phyloP scores from a whole-genome alignment of 73 alveolate species.

The Paramecium sonneborni region DNA sequence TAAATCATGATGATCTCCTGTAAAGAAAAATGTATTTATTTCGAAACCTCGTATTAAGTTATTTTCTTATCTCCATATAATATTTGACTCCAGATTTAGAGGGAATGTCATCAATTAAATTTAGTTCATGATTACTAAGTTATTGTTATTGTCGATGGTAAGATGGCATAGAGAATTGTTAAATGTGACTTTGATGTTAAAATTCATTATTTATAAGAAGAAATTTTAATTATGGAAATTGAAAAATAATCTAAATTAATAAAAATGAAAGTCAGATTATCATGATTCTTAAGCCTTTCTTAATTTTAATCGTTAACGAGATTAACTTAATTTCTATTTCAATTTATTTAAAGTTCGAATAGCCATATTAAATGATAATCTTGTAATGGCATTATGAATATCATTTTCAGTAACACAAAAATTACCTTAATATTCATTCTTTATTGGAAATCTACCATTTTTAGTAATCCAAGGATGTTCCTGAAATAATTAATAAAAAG shows the following conservation, averaged over 20 bases:
- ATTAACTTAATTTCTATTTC: not conserved
- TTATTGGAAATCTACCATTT: not conserved
- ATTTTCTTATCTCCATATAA: not conserved
- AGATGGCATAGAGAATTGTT: not conserved
- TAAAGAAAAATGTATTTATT: not conserved
- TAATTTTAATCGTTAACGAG: not conserved
- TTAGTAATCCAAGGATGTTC: slow-evolving; percentile 34
- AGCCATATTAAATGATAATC: slow-evolving; percentile 30
- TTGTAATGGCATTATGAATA: not conserved
- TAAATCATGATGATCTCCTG: not conserved
- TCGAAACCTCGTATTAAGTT: not conserved
- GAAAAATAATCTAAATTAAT: not conserved
- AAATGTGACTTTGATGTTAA: not conserved
- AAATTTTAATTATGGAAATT: not conserved
- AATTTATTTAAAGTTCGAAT: not conserved
- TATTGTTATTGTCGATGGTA: not conserved
- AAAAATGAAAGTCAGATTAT: not conserved
- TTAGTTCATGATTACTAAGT: not conserved
- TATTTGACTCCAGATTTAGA: not conserved
- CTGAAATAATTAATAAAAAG: not conserved
- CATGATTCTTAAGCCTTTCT: not conserved
- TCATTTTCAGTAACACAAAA: not conserved
- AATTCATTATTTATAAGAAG: not conserved
- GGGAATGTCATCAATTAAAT: not conserved
- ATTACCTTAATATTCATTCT: not conserved